phyloP scores from a whole-genome alignment of 1,284 basidiomycete species.

The Leccinum pseudoinsigne region DNA sequence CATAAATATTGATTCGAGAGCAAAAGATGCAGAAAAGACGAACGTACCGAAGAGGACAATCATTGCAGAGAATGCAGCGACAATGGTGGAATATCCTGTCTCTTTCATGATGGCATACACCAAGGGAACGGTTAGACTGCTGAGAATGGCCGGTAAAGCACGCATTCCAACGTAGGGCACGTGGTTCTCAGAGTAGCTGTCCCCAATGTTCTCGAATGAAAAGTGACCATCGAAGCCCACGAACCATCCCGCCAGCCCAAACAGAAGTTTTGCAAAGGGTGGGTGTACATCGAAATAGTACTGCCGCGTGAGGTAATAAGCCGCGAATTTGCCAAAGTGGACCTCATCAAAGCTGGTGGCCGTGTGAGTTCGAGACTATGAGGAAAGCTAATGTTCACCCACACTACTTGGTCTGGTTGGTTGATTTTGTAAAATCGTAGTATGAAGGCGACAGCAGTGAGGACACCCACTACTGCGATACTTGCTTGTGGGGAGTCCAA shows the following conservation, averaged over 20 bases:
- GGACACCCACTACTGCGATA: slow-evolving; percentile 52
- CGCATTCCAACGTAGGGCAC: slow-evolving; percentile 97
- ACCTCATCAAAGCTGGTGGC: slow-evolving; percentile 88
- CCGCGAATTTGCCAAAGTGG: slow-evolving; percentile 94
- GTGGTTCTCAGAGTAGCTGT: slow-evolving; percentile 83
- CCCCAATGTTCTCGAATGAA: slow-evolving; percentile 94
- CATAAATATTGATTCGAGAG: slow-evolving; percentile 4
- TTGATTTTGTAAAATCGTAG: slow-evolving; percentile 93
- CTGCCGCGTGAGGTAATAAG: slow-evolving; percentile 86
- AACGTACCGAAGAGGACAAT: slow-evolving; percentile 85
- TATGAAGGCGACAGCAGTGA: slow-evolving; percentile 77
- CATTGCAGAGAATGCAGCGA: slow-evolving; percentile 85
- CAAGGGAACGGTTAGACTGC: slow-evolving; percentile 86
- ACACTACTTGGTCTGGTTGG: slow-evolving; percentile 95
- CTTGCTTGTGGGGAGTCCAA: slow-evolving; percentile 64
- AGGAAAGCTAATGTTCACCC: slow-evolving; percentile 36
- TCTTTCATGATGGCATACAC: slow-evolving; percentile 98
- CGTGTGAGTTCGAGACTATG: slow-evolving; percentile 4
- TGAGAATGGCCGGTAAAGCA: slow-evolving; percentile 88
- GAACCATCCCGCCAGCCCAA: slow-evolving; percentile 93
- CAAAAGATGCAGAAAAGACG: not conserved
- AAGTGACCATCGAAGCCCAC: slow-evolving; percentile 96
- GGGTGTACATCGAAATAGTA: slow-evolving; percentile 99
- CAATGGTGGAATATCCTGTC: slow-evolving; percentile 89
- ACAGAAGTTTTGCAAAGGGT: slow-evolving; percentile 91